Base-by-base conservation (phyloP, 177 flowering plant genomes). In the Telopea speciosissima region DNA sequence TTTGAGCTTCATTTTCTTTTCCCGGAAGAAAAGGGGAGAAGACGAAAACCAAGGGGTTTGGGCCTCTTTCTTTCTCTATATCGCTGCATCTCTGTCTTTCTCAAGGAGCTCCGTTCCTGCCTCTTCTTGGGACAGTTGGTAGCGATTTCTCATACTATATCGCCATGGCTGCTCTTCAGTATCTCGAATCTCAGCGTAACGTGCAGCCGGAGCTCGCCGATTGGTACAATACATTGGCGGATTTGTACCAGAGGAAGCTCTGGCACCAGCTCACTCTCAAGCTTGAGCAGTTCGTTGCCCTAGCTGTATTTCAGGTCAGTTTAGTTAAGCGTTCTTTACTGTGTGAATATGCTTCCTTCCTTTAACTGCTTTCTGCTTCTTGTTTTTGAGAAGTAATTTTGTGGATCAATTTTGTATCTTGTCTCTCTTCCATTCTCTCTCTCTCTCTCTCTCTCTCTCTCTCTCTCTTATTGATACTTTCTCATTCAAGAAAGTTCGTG, bases 211-310 rank as follows among this genome's bases (percentile, higher is more conserved):
- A 94, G 82, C 94, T 92, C 0, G 79, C 82, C 1, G 97, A 92
- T 21, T 92, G 98, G 97, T 94, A 84, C 89, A 85, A 76, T 65
- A 69, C 89, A 33, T 81, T 94, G 11, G 90, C 85, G 62, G 97
- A 94, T 89, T 92, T 94, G 84, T 92, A 94, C 78, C 85, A 90
- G 85, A 85, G 72, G 78, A 94, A 94, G 90, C 92, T 92, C 19
- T 94, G 98, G 98, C 97, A 94, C 67, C 97, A 92, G 80, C 98
- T 94, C 72, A 87, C 98, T 42, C 84, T 80, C 71, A 90, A 90
- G 85, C 93, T 94, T 67, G 97, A 94, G 62, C 93, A 92, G 82
- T 94, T 94, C 80, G 86, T 90, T 44, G 88, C 97, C 68, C 93
- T 86, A 66, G 81, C 97, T 44, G 90, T 86, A 22, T 84, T 89